These are phyloP conservation scores for Ogataea henricii DNA, from an alignment of 805 yeast genomes.

Conservation along the genomic window DNA sequence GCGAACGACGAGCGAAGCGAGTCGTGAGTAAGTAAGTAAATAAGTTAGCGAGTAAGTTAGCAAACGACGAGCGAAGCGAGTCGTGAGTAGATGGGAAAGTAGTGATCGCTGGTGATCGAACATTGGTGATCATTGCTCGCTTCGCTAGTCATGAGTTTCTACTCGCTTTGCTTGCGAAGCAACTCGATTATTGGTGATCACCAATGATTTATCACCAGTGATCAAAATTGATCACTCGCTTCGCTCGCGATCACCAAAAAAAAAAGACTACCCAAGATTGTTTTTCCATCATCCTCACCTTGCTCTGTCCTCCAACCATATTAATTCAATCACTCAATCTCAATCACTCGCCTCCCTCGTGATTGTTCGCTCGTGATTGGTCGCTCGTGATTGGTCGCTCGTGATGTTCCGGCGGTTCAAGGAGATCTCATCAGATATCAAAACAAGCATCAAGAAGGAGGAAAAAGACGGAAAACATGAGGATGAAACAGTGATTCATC, in stretches of 20 bases:
- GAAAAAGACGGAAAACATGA: slow-evolving; percentile 39
- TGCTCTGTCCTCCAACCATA: too few species aligned
- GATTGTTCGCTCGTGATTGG: slow-evolving; percentile 8
- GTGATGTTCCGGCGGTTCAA: slow-evolving; percentile 27
- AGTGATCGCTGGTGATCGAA: too few species aligned
- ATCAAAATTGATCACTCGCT: too few species aligned
- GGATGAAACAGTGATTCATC: slow-evolving; percentile 36
- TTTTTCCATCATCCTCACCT: too few species aligned
- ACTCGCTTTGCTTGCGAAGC: not conserved
- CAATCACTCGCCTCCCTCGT: not conserved
- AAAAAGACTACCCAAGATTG: too few species aligned
- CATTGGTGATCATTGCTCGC: too few species aligned
- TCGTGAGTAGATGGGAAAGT: too few species aligned
- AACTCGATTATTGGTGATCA: too few species aligned
- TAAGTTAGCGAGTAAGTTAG: not conserved
- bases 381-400: not conserved
- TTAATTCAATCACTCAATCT: not conserved
- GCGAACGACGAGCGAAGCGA: not conserved
- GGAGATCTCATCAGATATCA: slow-evolving; percentile 24
- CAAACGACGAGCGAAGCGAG: not conserved
- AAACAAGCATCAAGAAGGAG: slow-evolving; percentile 28
- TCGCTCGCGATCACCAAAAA: too few species aligned
- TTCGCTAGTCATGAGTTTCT: too few species aligned
- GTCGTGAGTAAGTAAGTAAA: not conserved
- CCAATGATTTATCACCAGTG: too few species aligned